These are phyloP conservation scores for Linum lewisii DNA, from an alignment of 345 rosid genomes.

Conservation along the genomic window DNA sequence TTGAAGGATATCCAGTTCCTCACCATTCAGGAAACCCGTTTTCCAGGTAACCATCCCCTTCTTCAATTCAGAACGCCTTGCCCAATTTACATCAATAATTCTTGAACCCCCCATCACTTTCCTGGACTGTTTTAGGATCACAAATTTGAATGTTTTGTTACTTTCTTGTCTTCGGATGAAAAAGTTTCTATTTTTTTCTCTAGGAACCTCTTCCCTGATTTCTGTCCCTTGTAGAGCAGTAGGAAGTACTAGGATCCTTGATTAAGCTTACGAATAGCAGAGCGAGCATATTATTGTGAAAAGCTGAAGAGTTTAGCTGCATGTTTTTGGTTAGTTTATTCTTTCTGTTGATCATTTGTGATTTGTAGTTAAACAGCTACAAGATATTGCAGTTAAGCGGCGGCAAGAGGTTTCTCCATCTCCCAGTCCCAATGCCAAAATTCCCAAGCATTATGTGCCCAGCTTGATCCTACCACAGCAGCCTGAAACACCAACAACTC, in stretches of 20 bases:
- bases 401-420: constrained; percentile 24
- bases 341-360: not conserved
- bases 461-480: constrained; percentile 12
- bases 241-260: not conserved
- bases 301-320: not conserved
- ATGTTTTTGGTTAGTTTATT: not conserved
- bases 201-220: not conserved
- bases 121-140: constrained; percentile 1
- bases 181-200: not conserved
- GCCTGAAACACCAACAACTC: not conserved
- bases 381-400: constrained; percentile 32
- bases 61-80: not conserved
- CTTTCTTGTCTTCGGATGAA: not conserved
- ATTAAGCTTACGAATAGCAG: too few species aligned
- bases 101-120: not conserved
- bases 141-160: not conserved
- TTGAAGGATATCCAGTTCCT: constrained; percentile 42
- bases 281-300: too few species aligned
- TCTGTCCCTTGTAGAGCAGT: not conserved
- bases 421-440: constrained; percentile 34
- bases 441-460: constrained; percentile 21
- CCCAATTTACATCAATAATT: not conserved
- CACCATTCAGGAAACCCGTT: constrained; percentile 32
- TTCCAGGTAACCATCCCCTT: constrained; percentile 25
- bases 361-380: constrained; percentile 30